These are phyloP conservation scores for Flaveria brownii DNA, from an alignment of 129 eudicot species.

Conservation along the genomic window DNA sequence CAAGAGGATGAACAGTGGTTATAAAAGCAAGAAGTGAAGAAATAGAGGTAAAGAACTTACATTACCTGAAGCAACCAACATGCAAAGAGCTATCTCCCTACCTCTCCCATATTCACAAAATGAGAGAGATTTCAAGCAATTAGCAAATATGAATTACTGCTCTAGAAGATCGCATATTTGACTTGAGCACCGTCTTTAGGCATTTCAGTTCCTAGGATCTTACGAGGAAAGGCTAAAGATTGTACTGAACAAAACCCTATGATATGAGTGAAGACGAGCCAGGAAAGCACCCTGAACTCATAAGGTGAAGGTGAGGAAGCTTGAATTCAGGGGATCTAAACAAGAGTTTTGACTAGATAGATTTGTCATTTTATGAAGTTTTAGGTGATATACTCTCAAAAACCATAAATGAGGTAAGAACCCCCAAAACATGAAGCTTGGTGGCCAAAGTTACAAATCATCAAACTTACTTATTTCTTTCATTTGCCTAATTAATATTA, in stretches of 20 bases:
- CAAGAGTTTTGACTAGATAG: background rate
- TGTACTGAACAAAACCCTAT: background rate
- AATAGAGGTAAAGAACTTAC: no score
- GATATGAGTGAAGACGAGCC: conserved; percentile 12
- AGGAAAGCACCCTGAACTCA: background rate
- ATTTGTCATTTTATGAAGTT: background rate
- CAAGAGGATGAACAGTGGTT: no score
- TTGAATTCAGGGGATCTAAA: background rate
- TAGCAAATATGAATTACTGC: background rate
- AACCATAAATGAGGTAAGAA: no score
- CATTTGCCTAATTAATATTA: no score
- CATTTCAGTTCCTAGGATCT: conserved; percentile 11
- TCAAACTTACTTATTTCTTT: no score
- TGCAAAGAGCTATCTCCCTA: conserved; percentile 5
- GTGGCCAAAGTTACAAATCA: no score
- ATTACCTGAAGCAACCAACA: background rate
- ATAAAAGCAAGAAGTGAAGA: no score
- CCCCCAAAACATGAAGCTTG: no score
- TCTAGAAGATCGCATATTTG: background rate
- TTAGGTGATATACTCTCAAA: background rate
- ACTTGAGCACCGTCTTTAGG: background rate
- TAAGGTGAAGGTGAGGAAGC: conserved; percentile 3
- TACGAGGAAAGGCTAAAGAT: background rate
- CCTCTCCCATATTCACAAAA: conserved; percentile 7
- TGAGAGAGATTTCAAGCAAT: conserved; percentile 21